Conservation (phyloP, 768 basidiomycete species). For the Tricholoma sp. region DNA sequence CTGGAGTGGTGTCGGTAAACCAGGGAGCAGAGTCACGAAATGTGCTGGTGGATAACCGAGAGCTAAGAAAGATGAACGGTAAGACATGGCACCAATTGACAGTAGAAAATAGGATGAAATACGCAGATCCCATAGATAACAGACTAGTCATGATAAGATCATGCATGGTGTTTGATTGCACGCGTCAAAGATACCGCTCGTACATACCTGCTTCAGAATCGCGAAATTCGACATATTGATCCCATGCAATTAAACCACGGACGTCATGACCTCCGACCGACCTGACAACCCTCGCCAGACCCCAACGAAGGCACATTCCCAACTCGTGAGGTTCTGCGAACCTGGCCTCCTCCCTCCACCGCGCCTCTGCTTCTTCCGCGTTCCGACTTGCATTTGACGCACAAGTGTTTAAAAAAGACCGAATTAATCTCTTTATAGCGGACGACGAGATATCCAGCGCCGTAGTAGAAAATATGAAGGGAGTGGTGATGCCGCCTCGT, state of each 20-base stretch:
- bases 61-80: conserved; percentile 29
- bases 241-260: conserved; percentile 85
- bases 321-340: conserved; percentile 87
- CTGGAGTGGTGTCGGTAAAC: conserved; percentile 48
- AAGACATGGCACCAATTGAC: not conserved
- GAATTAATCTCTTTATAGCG: conserved; percentile 73
- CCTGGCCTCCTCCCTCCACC: conserved; percentile 75
- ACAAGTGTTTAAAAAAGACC: conserved; percentile 74
- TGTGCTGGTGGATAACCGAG: conserved; percentile 65
- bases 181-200: not conserved
- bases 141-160: conserved; percentile 11
- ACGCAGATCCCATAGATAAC: conserved; percentile 1
- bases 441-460: conserved; percentile 80
- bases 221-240: conserved; percentile 77
- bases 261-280: conserved; percentile 65
- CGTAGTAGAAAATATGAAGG: conserved; percentile 86
- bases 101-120: not conserved
- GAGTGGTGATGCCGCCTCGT: conserved; percentile 78
- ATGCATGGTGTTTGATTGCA: not conserved
- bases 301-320: conserved; percentile 92
- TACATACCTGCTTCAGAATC: conserved; percentile 74
- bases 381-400: conserved; percentile 22
- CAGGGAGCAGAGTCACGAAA: conserved; percentile 63
- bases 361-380: conserved; percentile 40
- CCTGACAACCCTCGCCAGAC: conserved; percentile 72